Percentiles rank a stretch among this genome's conserved stretches.
These are phyloP conservation scores for Suillus discolor DNA, from an alignment of 768 basidiomycete genomes.

Conservation along the genomic window DNA sequence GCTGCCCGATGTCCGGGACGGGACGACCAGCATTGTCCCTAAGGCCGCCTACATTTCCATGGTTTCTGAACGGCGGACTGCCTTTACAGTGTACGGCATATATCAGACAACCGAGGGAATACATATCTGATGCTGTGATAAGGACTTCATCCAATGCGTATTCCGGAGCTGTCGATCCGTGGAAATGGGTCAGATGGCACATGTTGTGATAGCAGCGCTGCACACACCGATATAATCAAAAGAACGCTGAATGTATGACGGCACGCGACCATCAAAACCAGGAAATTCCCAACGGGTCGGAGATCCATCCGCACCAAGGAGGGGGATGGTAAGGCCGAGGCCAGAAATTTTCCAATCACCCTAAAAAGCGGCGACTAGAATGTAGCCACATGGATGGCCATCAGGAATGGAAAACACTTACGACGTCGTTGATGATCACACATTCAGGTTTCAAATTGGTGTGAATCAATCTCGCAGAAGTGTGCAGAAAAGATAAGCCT, in stretches of 20 bases:
- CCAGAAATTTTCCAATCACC: conserved; percentile 99
- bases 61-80: conserved; percentile 84
- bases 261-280: conserved; percentile 78
- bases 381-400: background rate
- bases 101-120: conserved; percentile 87
- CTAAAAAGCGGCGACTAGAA: conserved; percentile 26
- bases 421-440: conserved; percentile 87
- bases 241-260: conserved; percentile 83
- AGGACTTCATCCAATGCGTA: conserved; percentile 90
- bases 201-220: background rate
- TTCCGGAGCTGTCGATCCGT: conserved; percentile 71
- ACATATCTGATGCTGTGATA: conserved; percentile 89
- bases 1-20: conserved; percentile 58
- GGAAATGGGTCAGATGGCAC: background rate
- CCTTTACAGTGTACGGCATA: conserved; percentile 92
- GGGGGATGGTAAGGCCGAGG: conserved; percentile 82
- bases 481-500: conserved; percentile 88
- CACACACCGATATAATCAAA: conserved; percentile 89
- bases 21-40: conserved; percentile 71
- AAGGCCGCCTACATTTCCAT: conserved; percentile 69
- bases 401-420: conserved; percentile 39
- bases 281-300: conserved; percentile 90
- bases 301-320: conserved; percentile 66
- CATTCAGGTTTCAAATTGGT: conserved; percentile 87
- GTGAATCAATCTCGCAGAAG: conserved; percentile 89